Percentiles rank a stretch among this genome's conserved stretches.
phyloP scores from a whole-genome alignment of 2,329 filamentous ascomycete species.

The Penicillium sp. region DNA sequence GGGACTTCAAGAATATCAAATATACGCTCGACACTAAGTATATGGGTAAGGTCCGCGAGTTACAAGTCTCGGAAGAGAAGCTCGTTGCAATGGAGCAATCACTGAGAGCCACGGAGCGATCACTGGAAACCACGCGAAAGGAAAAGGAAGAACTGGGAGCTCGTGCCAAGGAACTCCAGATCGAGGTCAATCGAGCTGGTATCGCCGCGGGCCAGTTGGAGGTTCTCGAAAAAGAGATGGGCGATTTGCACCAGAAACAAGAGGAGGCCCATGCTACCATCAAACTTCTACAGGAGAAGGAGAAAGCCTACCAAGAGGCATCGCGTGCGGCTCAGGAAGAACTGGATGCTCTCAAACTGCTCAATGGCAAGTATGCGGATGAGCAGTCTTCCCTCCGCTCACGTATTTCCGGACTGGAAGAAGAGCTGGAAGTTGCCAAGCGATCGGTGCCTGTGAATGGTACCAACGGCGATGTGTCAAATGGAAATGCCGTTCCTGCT shows the following conservation, averaged over 20 bases:
- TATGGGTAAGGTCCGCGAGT: conserved; percentile 98
- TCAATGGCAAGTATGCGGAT: conserved; percentile 75
- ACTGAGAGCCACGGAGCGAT: conserved; percentile 88
- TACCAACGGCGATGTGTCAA: conserved; percentile 62
- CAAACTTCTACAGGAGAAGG: conserved; percentile 93
- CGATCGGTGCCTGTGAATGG: conserved; percentile 74
- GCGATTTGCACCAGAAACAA: conserved; percentile 83
- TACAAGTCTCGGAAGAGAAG: too few relatives aligned
- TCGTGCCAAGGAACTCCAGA: conserved; percentile 89
- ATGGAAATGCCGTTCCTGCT: conserved; percentile 62
- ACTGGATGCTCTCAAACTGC: conserved; percentile 76
- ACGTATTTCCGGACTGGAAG: conserved; percentile 86
- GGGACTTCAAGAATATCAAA: conserved; percentile 98
- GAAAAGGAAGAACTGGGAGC: conserved; percentile 88
- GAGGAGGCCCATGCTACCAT: conserved; percentile 89
- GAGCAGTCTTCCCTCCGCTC: conserved; percentile 86
- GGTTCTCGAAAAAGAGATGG: conserved; percentile 95
- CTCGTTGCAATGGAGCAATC: too few relatives aligned
- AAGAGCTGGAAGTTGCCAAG: conserved; percentile 87
- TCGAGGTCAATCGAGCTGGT: conserved; percentile 95
- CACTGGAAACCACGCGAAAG: conserved; percentile 93
- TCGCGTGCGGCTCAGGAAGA: conserved; percentile 79
- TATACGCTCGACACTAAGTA: conserved; percentile 99
- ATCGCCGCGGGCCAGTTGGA: conserved; percentile 89
- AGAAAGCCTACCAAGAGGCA: conserved; percentile 81